Conservation (phyloP, 1,284 basidiomycete genomes). For the Trametes versicolor region DNA sequence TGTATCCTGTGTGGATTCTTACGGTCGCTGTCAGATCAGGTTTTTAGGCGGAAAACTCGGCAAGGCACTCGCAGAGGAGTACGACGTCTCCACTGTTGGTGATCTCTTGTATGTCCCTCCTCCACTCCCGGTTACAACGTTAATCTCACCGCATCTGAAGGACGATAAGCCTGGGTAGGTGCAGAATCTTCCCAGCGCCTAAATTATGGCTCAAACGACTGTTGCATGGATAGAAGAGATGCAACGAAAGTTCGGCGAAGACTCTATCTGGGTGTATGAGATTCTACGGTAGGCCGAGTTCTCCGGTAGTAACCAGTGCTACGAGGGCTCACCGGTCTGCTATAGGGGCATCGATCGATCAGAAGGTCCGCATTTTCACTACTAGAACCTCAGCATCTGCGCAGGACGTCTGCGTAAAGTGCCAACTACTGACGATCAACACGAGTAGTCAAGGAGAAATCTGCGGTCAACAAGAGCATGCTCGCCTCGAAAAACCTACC, state of each 20-base stretch:
- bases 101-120: slow-evolving; percentile 77
- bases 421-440: background rate
- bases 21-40: slow-evolving; percentile 72
- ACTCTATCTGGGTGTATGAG: slow-evolving; percentile 93
- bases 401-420: slow-evolving; percentile 7
- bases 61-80: slow-evolving; percentile 86
- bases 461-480: slow-evolving; percentile 89
- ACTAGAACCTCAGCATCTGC: slow-evolving; percentile 27
- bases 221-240: slow-evolving; percentile 68
- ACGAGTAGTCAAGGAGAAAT: slow-evolving; percentile 84
- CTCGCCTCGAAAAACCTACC: slow-evolving; percentile 92
- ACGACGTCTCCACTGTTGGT: slow-evolving; percentile 88
- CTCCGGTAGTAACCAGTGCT: slow-evolving; percentile 5
- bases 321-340: background rate
- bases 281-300: slow-evolving; percentile 63
- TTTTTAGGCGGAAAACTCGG: slow-evolving; percentile 97
- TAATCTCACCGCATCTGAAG: slow-evolving; percentile 1
- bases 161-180: slow-evolving; percentile 28
- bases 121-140: background rate
- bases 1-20: background rate
- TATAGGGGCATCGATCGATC: slow-evolving; percentile 90
- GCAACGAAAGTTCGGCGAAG: slow-evolving; percentile 85
- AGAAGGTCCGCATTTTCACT: slow-evolving; percentile 68
- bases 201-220: slow-evolving; percentile 27
- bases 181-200: slow-evolving; percentile 36